Evolutionary conservation across 257 asterid genomes (phyloP).

Genomic region (Solanum pennellii): DNA sequence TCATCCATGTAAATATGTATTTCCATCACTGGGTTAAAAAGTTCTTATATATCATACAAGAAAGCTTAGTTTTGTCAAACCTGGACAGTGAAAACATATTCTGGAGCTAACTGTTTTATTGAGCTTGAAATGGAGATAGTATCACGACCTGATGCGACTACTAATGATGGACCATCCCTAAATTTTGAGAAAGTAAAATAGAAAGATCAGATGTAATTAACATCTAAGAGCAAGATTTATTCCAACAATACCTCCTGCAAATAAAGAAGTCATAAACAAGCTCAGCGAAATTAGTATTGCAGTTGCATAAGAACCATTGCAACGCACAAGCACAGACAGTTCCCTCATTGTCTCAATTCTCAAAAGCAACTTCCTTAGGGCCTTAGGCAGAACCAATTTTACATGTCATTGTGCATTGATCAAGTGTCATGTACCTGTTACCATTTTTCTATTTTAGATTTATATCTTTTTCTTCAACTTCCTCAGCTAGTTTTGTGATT

Average conservation of each 20-base stretch:
- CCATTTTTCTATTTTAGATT: not conserved
- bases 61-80: slow-evolving; percentile 25
- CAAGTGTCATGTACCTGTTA: not conserved
- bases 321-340: not conserved
- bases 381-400: not conserved
- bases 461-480: not conserved
- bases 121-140: slow-evolving; percentile 61
- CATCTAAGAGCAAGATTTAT: not conserved
- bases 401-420: not conserved
- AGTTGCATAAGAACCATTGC: not conserved
- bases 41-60: not conserved
- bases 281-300: not conserved
- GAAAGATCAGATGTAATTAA: not conserved
- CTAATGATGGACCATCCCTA: slow-evolving; percentile 77
- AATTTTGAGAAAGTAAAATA: slow-evolving; percentile 2
- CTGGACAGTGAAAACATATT: slow-evolving; percentile 69
- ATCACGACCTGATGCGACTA: slow-evolving; percentile 87
- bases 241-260: not conserved
- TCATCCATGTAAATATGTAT: not conserved
- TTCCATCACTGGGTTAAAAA: not conserved
- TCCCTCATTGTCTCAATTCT: not conserved
- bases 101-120: slow-evolving; percentile 56
- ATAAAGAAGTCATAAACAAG: not conserved
- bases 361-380: not conserved
- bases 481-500: not conserved